Base-by-base conservation (phyloP, 805 yeast species). In the Ogataea siamensis region DNA sequence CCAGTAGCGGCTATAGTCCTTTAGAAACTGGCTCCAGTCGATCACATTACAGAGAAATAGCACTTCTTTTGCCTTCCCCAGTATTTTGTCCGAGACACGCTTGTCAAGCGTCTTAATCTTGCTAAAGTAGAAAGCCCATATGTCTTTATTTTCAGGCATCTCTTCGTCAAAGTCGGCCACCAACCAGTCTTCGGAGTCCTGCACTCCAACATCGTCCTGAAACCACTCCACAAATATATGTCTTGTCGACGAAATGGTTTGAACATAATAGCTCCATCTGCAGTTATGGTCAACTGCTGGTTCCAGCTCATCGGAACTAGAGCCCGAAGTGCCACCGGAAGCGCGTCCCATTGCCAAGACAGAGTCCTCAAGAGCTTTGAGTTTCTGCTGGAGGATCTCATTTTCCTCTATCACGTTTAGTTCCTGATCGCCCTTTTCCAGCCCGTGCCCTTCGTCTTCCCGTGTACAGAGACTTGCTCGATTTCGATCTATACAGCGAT, bases 21-120 rank as follows among this genome's bases (percentile, higher is more conserved):
- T 54, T 84, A 86, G 20, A 71, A 83, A 53, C 62, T 85, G 40
- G 70, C 81, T 28, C 70, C 80, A 9, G 60, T 74, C 36, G 74
- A 82, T 57, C 78, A 82, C 55, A 72, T 80, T 46, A 39, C 68
- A 42, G 14, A 34, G 14, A 21, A 28, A 34, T 3, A 13, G 10
- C 11, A 28, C 38, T 4, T 28, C 20, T 5, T 21, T 11, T 10
- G 38, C 38, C 4, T 10, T 10, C 13, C 16, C 15, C 16, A 34
- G 27, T 5, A 34, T 28, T 12, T n/a, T 10, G 7, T 34, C 32
- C 11, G 32, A 34, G 8, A 12, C 10, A 10, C 11, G 6, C 32
- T 34, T 34, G 13, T 14, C 22, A 7, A 34, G 15, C 8, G 17
- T 9, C 5, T 20, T 16, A 21, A 34, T 20, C 18, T 12, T n/a